Evolutionary conservation across 805 yeast species (phyloP).

Genomic region (Zygosaccharomyces lentus): DNA sequence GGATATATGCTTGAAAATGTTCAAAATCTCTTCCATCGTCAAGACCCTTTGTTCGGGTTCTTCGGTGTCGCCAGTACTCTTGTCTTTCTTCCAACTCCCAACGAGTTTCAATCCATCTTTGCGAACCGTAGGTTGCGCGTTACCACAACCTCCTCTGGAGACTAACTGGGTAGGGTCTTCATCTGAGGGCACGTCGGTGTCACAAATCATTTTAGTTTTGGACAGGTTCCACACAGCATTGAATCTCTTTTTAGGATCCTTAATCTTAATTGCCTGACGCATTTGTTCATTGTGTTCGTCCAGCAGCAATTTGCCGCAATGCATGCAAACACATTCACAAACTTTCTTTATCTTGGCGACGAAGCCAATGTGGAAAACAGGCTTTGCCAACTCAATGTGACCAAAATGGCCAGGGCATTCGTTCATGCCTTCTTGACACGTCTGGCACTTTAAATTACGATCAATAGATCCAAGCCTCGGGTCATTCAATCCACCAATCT

Average conservation of each 20-base stretch:
- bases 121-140: slow-evolving; percentile 91
- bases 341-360: slow-evolving; percentile 90
- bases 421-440: slow-evolving; percentile 98
- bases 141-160: slow-evolving; percentile 97
- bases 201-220: slow-evolving; percentile 92
- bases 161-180: slow-evolving; percentile 50
- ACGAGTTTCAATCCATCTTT: slow-evolving; percentile 92
- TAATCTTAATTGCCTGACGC: slow-evolving; percentile 82
- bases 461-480: slow-evolving; percentile 97
- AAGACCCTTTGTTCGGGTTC: slow-evolving; percentile 90
- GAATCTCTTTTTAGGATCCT: slow-evolving; percentile 93
- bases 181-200: slow-evolving; percentile 70
- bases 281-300: slow-evolving; percentile 70
- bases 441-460: slow-evolving; percentile 95
- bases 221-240: slow-evolving; percentile 95
- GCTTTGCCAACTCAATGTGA: slow-evolving; percentile 96
- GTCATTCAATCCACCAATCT: slow-evolving; percentile 95
- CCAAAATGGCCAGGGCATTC: slow-evolving; percentile 99
- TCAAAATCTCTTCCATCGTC: slow-evolving; percentile 82
- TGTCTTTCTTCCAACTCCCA: slow-evolving; percentile 97
- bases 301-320: slow-evolving; percentile 89
- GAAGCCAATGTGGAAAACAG: slow-evolving; percentile 96
- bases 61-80: slow-evolving; percentile 68
- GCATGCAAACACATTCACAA: slow-evolving; percentile 96
- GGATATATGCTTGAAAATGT: slow-evolving; percentile 87